Evolutionary conservation across 257 asterid genomes (phyloP), one percentile per base, ranked within the genome.

Genomic region (Nicotiana knightiana): DNA sequence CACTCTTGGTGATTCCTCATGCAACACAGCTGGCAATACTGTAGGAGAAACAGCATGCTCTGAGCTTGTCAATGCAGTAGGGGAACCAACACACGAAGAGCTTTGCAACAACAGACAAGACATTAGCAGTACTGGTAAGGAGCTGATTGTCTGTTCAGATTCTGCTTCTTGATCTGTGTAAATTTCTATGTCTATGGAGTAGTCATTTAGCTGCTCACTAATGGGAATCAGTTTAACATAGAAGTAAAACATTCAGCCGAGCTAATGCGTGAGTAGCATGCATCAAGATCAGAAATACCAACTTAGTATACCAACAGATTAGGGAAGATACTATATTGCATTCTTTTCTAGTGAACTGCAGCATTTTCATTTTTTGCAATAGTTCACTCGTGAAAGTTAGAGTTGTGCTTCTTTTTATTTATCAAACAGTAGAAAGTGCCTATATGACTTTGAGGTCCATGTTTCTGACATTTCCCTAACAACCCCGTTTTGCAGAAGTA

Each of bases 401-500:
- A 7, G 9, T 59, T 3, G 1, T 59, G 30, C 4, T 58, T 54
- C n/a, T 54, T 55, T 16, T 55, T 59, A 18, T 59, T 59, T 59
- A n/a, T 21, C 2, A 59, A 59, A 39, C 30, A n/a, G 65, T 59
- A 59, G 1, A 59, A n/a, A 32, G 65, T 59, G 65, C 16, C 35
- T 62, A 62, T 61, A 24, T 62, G 16, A 26, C 15, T 21, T 61
- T 21, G 6, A 62, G 67, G 67, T 62, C 17, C 67, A 62, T 62
- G 17, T 59, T 59, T 9, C 26, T 55, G 13, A 46, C 26, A 24
- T 73, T 1, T 57, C 79, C 58, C 78, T 70, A 46, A 43, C 76
- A 62, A 80, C 39, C 58, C 9, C 9, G 39, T 63, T 63, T 80
- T 64, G 66, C 77, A 80, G 83, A 70, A 80, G 53, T 26, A 73